These are phyloP conservation scores for Chlamydomonas sphaeroides DNA, from an alignment of 139 green algal genomes.

Conservation along the genomic window DNA sequence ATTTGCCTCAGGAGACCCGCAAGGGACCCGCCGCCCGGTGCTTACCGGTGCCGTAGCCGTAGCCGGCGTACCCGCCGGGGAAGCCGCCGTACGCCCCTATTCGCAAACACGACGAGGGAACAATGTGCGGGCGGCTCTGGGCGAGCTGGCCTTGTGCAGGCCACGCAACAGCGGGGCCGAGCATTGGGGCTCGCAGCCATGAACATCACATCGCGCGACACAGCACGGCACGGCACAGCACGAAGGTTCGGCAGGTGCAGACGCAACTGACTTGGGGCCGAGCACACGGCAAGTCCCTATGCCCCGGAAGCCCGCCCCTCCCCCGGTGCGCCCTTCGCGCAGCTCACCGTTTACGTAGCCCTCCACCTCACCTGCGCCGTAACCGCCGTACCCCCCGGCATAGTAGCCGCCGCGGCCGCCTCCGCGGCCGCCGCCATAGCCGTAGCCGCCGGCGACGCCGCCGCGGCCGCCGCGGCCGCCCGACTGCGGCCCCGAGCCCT, in stretches of 20 bases:
- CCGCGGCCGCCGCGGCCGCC: slow-evolving; percentile 13
- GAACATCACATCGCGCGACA: too few relatives aligned
- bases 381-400: neutral
- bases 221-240: too few relatives aligned
- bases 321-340: neutral
- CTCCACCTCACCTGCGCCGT: slow-evolving; percentile 30
- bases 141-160: too few relatives aligned
- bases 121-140: too few relatives aligned
- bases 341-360: neutral
- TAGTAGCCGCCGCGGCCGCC: neutral
- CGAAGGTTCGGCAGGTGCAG: too few relatives aligned
- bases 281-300: neutral
- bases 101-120: too few relatives aligned
- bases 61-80: slow-evolving; percentile 15
- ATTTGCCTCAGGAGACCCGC: too few relatives aligned
- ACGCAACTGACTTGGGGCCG: too few relatives aligned
- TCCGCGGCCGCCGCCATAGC: neutral
- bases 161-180: too few relatives aligned
- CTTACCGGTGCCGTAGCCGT: slow-evolving; percentile 24
- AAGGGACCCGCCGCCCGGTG: neutral
- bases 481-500: slow-evolving; percentile 65
- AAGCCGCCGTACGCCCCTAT: slow-evolving; percentile 23
- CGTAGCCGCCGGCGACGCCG: neutral
- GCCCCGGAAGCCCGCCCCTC: neutral
- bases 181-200: too few relatives aligned